Conservation (phyloP, 441 rosid genomes). For the Cnidoscolus chayamansa region DNA sequence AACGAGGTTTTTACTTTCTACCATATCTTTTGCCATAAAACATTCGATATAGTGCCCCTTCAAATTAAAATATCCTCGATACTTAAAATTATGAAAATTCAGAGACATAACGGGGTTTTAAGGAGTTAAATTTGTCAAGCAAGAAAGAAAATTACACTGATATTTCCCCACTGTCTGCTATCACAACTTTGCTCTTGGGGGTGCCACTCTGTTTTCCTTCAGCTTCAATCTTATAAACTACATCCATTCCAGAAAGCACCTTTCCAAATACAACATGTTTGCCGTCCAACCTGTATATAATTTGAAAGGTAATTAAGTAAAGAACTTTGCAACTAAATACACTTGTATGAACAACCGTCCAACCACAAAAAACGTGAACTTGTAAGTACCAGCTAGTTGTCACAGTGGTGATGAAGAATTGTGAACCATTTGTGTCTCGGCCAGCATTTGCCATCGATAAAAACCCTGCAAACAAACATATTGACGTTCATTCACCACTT, state of each 20-base stretch:
- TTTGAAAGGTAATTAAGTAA: neutral
- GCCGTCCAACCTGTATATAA: conserved; percentile 71
- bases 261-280: conserved; percentile 86
- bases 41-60: neutral
- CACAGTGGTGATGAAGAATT: conserved; percentile 82
- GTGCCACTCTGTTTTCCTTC: conserved; percentile 74
- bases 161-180: conserved; percentile 80
- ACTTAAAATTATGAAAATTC: neutral
- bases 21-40: neutral
- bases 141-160: conserved; percentile 39
- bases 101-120: neutral
- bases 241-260: conserved; percentile 91
- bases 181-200: conserved; percentile 71
- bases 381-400: conserved; percentile 68
- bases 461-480: conserved; percentile 37
- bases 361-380: neutral
- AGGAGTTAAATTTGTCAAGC: too few species aligned
- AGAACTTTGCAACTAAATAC: neutral
- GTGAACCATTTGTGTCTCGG: conserved; percentile 82
- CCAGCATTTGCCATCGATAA: conserved; percentile 97
- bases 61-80: conserved; percentile 3
- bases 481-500: neutral
- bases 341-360: neutral
- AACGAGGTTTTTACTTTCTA: too few species aligned
- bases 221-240: conserved; percentile 78